Evolutionary conservation across 2,329 filamentous ascomycete species (phyloP), one percentile per base, ranked within the genome.

Genomic region (Cyphellophora europaea): DNA sequence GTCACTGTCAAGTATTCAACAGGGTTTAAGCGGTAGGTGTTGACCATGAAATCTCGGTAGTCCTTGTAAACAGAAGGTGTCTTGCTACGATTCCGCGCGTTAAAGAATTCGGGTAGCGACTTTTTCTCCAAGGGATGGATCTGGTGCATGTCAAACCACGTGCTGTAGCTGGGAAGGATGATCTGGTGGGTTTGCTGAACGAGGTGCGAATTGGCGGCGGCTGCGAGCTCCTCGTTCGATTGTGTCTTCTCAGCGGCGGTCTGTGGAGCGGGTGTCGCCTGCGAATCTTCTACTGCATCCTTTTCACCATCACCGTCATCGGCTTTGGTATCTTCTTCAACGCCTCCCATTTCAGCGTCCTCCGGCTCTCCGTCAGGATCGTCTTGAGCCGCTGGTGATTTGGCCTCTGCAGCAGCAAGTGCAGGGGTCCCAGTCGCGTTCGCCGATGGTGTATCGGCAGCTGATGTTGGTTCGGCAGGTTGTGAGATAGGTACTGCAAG

Each of bases 11-110:
- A 71, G 54, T 98, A 98, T 59, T 98, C 91, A 35, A 87, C 74
- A 4, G 91, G 91, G 56, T 96, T 98, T 37, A 98, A 67, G 23
- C 91, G 81, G 62, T 98, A 98, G 11, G 91, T 96, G 66, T 98
- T 98, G 66, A 98, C 87, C 91, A 98, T 98, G 56, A 98, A 98
- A 56, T 98, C 91, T 49, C 91, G 81, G 62, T 98, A 98, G 56
- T 98, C 91, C 63, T 96, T 96, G 69, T 98, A 98, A 14, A 96
- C 85, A 32, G 87, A 80, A 1, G 87, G 82, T 0, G 91, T 98
- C 66, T 98, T 98, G 77, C 91, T 96, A 52, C 91, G 82, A 63
- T 98, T 98, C 41, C 91, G 78, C 59, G 79, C 89, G 66, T 98
- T 98, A 74, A 98, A 98, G 65, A 96, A 98, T 58, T 98, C 91